Evolutionary conservation across 1,284 basidiomycete genomes (phyloP).

Genomic region (Thecaphora frezii): DNA sequence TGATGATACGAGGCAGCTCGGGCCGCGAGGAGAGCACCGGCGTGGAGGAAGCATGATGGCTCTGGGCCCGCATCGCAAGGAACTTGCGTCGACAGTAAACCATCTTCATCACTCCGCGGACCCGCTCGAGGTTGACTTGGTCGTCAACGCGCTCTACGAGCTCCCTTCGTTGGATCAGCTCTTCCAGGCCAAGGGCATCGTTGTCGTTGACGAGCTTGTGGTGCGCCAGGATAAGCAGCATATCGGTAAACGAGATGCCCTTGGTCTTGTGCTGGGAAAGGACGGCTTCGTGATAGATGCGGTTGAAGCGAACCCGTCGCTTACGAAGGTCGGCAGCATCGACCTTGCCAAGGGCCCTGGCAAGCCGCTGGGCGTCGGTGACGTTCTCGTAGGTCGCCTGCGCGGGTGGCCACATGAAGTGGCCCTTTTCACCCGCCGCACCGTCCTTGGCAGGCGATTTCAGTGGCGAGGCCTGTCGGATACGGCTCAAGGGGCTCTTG

Average conservation of each 20-base stretch:
- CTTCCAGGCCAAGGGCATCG: slow-evolving; percentile 48
- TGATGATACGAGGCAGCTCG: slow-evolving; percentile 6
- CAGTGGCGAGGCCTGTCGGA: slow-evolving; percentile 21
- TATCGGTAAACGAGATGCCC: slow-evolving; percentile 86
- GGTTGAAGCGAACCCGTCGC: slow-evolving; percentile 48
- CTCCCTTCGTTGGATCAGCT: slow-evolving; percentile 49
- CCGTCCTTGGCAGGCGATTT: slow-evolving; percentile 20
- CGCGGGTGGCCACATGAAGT: slow-evolving; percentile 18
- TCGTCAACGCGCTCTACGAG: slow-evolving; percentile 48
- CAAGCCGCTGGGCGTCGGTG: slow-evolving; percentile 26
- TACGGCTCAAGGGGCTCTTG: slow-evolving; percentile 20
- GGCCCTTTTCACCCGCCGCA: slow-evolving; percentile 8
- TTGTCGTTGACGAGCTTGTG: slow-evolving; percentile 86
- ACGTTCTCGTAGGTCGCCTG: slow-evolving; percentile 7
- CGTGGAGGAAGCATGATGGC: neutral
- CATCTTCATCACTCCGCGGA: slow-evolving; percentile 45
- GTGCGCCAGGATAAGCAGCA: slow-evolving; percentile 85
- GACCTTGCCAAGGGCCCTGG: slow-evolving; percentile 14
- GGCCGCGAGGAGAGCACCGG: slow-evolving; percentile 13
- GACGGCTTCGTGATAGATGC: slow-evolving; percentile 52
- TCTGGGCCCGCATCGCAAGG: slow-evolving; percentile 19
- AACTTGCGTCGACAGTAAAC: slow-evolving; percentile 48
- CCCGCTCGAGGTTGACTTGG: slow-evolving; percentile 44
- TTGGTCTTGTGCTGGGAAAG: slow-evolving; percentile 65
- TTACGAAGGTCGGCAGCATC: slow-evolving; percentile 40